Conservation (phyloP, 768 basidiomycete species). For the Pholiota conissans region DNA sequence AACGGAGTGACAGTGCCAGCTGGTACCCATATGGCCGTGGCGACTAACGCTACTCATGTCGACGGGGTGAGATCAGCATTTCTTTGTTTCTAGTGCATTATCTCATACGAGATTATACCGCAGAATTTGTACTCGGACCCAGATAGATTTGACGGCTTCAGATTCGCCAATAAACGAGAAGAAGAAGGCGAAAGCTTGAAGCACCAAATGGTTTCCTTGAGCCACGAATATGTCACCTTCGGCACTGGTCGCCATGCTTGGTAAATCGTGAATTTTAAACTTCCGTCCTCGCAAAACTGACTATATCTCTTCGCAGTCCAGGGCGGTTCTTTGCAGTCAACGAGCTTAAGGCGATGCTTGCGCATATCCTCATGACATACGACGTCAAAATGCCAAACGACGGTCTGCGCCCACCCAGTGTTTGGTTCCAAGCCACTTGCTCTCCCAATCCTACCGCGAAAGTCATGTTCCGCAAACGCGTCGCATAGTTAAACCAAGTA, state of each 20-base stretch:
- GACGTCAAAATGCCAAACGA: conserved; percentile 36
- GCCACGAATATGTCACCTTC: conserved; percentile 35
- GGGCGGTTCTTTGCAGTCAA: conserved; percentile 47
- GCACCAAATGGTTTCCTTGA: conserved; percentile 18
- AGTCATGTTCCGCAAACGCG: conserved; percentile 24
- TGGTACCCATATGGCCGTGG: conserved; percentile 33
- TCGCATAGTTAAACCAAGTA: background rate
- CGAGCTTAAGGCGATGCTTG: conserved; percentile 42
- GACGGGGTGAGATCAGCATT: conserved; percentile 11
- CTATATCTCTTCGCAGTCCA: conserved; percentile 27
- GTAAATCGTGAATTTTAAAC: background rate
- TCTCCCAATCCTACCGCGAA: conserved; percentile 22
- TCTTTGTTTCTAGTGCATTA: background rate
- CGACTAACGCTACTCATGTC: conserved; percentile 30
- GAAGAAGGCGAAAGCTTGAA: conserved; percentile 27
- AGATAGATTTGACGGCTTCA: conserved; percentile 43
- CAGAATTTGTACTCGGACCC: conserved; percentile 42
- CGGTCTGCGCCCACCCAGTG: conserved; percentile 15
- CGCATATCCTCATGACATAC: conserved; percentile 38
- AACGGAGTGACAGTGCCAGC: conserved; percentile 42
- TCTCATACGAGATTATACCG: background rate
- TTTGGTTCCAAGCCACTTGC: conserved; percentile 19
- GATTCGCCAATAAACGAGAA: conserved; percentile 41
- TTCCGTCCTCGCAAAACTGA: too few species aligned
- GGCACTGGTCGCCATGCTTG: conserved; percentile 39